Percentiles rank a stretch among this genome's conserved stretches.
Evolutionary conservation across 169 alveolate species (phyloP).

Genomic region (Eimeria acervulina): DNA sequence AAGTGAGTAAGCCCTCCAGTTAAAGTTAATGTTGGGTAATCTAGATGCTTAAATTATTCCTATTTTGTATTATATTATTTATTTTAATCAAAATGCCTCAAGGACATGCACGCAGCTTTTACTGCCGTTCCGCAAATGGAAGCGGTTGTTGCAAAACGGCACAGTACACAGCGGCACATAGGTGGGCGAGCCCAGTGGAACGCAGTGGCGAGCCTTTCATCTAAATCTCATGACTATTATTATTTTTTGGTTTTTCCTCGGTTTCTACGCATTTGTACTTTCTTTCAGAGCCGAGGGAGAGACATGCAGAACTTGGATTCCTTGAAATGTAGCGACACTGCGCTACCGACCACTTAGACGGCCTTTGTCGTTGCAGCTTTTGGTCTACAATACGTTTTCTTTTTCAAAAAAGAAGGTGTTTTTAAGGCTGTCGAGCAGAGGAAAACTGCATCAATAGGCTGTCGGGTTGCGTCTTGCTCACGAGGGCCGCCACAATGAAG

Average conservation of each 20-base stretch:
- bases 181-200: slow-evolving; percentile 20
- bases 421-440: neutral
- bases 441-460: neutral
- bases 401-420: neutral
- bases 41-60: neutral
- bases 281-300: neutral
- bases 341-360: neutral
- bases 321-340: neutral
- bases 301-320: neutral
- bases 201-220: neutral
- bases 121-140: neutral
- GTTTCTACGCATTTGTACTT: neutral
- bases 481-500: slow-evolving; percentile 29
- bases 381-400: neutral
- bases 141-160: neutral
- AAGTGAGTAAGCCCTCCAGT: neutral
- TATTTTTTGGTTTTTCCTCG: neutral
- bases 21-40: neutral
- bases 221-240: neutral
- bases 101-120: neutral
- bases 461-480: neutral
- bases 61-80: neutral
- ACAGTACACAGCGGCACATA: neutral
- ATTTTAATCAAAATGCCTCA: neutral
- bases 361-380: neutral